These are phyloP conservation scores for Irpex sp. DNA, from an alignment of 1,284 basidiomycete species.

Conservation along the genomic window DNA sequence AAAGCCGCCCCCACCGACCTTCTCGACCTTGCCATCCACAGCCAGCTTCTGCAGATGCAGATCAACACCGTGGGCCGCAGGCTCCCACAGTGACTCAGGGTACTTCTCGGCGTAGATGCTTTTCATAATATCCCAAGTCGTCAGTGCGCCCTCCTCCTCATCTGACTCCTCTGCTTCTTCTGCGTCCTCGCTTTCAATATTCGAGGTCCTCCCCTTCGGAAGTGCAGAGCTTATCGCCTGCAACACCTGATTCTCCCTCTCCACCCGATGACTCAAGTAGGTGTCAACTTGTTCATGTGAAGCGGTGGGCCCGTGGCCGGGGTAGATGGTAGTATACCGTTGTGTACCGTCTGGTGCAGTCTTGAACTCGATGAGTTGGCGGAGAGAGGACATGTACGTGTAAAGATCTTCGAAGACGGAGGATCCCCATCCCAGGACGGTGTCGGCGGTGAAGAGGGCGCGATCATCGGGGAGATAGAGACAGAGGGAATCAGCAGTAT, in stretches of 20 bases:
- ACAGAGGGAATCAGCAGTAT: conserved; percentile 84
- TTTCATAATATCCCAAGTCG: conserved; percentile 61
- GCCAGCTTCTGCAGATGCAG: conserved; percentile 76
- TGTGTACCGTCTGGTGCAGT: conserved; percentile 18
- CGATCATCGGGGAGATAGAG: conserved; percentile 58
- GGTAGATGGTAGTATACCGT: conserved; percentile 58
- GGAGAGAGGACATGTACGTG: conserved; percentile 68
- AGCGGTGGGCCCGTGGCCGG: conserved; percentile 84
- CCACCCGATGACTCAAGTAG: conserved; percentile 80
- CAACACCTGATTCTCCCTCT: conserved; percentile 80
- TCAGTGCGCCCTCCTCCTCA: conserved; percentile 33
- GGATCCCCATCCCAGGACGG: conserved; percentile 87
- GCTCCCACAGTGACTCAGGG: conserved; percentile 65
- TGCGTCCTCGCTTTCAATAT: background rate
- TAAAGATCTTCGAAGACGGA: conserved; percentile 86
- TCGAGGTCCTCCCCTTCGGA: conserved; percentile 13
- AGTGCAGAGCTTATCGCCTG: conserved; percentile 41
- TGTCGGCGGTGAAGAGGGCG: conserved; percentile 85
- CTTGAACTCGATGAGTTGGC: conserved; percentile 47
- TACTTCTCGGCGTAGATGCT: conserved; percentile 61
- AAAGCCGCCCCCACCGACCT: conserved; percentile 43
- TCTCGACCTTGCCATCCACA: conserved; percentile 53
- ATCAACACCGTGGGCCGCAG: conserved; percentile 65
- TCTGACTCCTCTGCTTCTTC: background rate
- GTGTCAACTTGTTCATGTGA: conserved; percentile 54